phyloP scores from a whole-genome alignment of 2,329 filamentous ascomycete species.

The Scedosporium apiospermum region DNA sequence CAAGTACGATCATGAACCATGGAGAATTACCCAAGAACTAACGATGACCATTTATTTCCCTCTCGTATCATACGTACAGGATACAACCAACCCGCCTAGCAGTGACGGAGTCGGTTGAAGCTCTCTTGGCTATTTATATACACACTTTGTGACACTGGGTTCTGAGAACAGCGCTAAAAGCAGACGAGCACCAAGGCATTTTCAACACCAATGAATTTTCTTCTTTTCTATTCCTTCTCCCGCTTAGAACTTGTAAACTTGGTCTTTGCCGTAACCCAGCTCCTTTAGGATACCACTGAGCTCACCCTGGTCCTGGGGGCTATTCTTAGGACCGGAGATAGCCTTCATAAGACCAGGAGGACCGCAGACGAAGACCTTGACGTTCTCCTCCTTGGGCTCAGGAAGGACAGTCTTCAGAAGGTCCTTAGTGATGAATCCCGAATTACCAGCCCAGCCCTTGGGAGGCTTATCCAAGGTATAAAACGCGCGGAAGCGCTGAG shows the following conservation, averaged over 20 bases:
- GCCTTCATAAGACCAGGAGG: constrained; percentile 91
- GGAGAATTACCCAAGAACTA: neutral
- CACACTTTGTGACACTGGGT: neutral
- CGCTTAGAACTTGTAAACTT: constrained; percentile 86
- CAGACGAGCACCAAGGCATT: neutral
- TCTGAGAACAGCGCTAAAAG: neutral
- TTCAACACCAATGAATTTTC: neutral
- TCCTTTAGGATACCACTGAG: constrained; percentile 73
- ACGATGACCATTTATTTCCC: neutral
- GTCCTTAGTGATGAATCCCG: constrained; percentile 81
- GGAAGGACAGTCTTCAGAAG: constrained; percentile 90
- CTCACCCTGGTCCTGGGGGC: constrained; percentile 90
- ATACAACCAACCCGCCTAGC: neutral
- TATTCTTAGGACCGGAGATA: constrained; percentile 81
- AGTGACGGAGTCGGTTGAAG: neutral
- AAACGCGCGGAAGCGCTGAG: constrained; percentile 89
- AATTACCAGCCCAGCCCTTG: constrained; percentile 65
- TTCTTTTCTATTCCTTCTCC: neutral
- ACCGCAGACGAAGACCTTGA: constrained; percentile 95
- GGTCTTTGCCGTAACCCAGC: constrained; percentile 59
- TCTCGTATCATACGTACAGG: neutral
- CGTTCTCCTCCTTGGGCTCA: constrained; percentile 81
- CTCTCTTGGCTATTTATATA: neutral
- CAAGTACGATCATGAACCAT: neutral
- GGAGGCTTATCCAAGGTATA: constrained; percentile 84